These are phyloP conservation scores for Sarocladiaceae sp. DNA, from an alignment of 2,329 filamentous ascomycete genomes.

Conservation along the genomic window DNA sequence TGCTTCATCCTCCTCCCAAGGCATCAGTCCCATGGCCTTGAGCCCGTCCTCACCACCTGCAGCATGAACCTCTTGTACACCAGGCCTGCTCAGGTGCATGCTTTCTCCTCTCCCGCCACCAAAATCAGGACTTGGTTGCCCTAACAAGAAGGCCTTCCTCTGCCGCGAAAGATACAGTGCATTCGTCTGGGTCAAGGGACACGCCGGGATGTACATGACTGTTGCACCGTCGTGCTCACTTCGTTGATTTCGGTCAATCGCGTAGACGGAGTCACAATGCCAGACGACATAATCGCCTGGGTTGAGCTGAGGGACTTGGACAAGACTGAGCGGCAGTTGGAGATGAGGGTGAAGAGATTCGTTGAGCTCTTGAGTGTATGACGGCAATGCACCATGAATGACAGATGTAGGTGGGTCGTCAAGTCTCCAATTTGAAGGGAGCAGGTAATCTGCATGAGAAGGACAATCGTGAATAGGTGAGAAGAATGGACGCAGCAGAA, in stretches of 20 bases:
- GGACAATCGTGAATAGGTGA: slow-evolving; percentile 29
- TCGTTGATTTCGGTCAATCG: slow-evolving; percentile 51
- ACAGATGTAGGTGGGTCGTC: slow-evolving; percentile 38
- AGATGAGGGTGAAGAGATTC: slow-evolving; percentile 65
- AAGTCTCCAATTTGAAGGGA: slow-evolving; percentile 51
- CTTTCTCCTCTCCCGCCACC: slow-evolving; percentile 29
- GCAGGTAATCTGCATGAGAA: slow-evolving; percentile 32
- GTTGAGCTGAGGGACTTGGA: slow-evolving; percentile 62
- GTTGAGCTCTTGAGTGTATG: slow-evolving; percentile 65
- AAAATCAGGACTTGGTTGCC: slow-evolving; percentile 37
- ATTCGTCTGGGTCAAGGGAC: slow-evolving; percentile 37
- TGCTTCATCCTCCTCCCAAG: slow-evolving; percentile 35
- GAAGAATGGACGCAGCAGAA: slow-evolving; percentile 74
- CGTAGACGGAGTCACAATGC: slow-evolving; percentile 69
- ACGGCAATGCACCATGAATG: slow-evolving; percentile 66
- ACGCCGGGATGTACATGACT: slow-evolving; percentile 36
- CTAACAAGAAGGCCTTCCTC: slow-evolving; percentile 36
- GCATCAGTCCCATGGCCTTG: slow-evolving; percentile 35
- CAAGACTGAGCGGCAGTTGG: slow-evolving; percentile 59
- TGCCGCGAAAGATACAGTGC: slow-evolving; percentile 37
- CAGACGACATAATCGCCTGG: slow-evolving; percentile 74
- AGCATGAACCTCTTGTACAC: slow-evolving; percentile 32
- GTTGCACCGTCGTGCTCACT: slow-evolving; percentile 19
- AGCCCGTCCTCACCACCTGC: slow-evolving; percentile 35
- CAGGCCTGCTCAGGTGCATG: slow-evolving; percentile 28